phyloP scores from a whole-genome alignment of 106 monocot genomes.

The Vanilla planifolia region DNA sequence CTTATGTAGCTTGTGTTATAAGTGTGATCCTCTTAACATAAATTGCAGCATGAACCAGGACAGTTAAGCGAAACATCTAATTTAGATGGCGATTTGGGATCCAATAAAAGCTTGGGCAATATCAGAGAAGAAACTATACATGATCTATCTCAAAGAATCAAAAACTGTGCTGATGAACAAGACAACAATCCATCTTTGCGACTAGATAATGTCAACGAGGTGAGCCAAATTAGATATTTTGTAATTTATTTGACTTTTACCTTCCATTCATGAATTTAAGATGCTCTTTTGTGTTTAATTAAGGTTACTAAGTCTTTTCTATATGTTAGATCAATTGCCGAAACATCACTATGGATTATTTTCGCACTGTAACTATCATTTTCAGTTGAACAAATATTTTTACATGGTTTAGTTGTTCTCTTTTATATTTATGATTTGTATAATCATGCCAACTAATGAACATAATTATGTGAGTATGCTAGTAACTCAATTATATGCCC shows the following conservation, averaged over 20 bases:
- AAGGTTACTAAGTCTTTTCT: neutral
- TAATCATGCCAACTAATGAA: too few species aligned
- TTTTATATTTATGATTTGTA: too few species aligned
- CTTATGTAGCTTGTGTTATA: neutral
- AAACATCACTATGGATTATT: neutral
- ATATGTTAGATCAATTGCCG: neutral
- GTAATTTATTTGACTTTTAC: neutral
- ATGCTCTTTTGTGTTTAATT: neutral
- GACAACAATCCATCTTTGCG: constrained; percentile 9
- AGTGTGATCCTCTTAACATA: neutral
- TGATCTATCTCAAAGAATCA: neutral
- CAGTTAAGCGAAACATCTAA: too few species aligned
- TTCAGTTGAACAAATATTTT: too few species aligned
- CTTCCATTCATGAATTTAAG: neutral
- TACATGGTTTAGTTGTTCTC: too few species aligned
- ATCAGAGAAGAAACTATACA: constrained; percentile 1
- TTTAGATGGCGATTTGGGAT: neutral
- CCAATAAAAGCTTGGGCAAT: neutral
- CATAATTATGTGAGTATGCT: too few species aligned
- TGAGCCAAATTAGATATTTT: neutral
- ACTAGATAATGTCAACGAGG: constrained; percentile 6
- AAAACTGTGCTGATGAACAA: constrained; percentile 5
- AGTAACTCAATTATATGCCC: too few species aligned
- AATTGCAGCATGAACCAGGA: neutral
- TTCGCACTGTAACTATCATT: neutral